Evolutionary conservation across 441 rosid genomes (phyloP).

Genomic region (Pelargonium citronellum): DNA sequence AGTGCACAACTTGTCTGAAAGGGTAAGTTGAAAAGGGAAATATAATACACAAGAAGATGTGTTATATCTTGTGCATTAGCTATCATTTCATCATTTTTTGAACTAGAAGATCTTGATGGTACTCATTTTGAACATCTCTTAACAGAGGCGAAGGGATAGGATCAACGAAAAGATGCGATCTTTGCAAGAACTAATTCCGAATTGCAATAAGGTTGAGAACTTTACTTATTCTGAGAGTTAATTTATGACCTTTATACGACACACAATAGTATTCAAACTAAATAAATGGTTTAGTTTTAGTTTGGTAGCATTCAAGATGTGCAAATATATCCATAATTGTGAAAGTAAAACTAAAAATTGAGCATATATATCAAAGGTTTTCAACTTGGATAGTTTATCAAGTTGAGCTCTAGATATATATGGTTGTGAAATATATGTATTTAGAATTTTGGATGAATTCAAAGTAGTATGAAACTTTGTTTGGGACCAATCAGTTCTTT

Average conservation of each 20-base stretch:
- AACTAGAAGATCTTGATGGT: slow-evolving; percentile 7
- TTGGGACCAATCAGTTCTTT: background rate
- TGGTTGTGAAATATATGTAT: too few species aligned
- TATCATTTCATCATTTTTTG: background rate
- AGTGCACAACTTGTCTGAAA: slow-evolving; percentile 91
- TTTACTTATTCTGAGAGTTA: background rate
- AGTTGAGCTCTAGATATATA: background rate
- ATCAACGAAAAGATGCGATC: slow-evolving; percentile 93
- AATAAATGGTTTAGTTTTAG: background rate
- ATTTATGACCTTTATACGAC: background rate
- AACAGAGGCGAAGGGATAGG: slow-evolving; percentile 81
- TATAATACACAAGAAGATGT: background rate
- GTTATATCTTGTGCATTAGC: background rate
- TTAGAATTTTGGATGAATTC: background rate
- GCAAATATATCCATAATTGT: background rate
- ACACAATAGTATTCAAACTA: background rate
- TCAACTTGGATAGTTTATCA: background rate
- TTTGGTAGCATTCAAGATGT: background rate
- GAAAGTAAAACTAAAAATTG: background rate
- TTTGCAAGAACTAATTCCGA: slow-evolving; percentile 86
- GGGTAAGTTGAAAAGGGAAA: slow-evolving; percentile 38
- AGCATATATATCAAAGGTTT: background rate
- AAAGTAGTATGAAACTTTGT: background rate
- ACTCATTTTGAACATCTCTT: slow-evolving; percentile 20
- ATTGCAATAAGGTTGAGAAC: slow-evolving; percentile 68